A percentile compares a stretch with the other conserved stretches of the same genome.
These are phyloP conservation scores for Kalmanozyma brasiliensis DNA, from an alignment of 1,284 basidiomycete genomes.

Conservation along the genomic window DNA sequence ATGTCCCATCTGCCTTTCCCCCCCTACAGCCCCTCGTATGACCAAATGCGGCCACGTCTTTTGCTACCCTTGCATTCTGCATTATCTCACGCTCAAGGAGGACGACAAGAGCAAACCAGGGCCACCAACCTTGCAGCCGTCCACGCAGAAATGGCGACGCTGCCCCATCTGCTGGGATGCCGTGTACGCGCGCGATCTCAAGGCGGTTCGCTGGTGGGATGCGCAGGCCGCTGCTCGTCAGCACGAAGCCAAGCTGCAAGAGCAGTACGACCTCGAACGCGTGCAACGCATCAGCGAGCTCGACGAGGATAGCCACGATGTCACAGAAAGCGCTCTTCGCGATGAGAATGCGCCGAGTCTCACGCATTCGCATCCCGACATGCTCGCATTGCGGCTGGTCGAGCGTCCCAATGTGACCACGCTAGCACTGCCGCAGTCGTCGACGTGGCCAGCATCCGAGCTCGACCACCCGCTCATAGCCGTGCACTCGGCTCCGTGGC, in stretches of 20 bases:
- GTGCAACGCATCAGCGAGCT: constrained; percentile 21
- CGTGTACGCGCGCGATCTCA: constrained; percentile 88
- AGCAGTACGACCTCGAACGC: constrained; percentile 29
- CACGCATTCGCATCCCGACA: constrained; percentile 64
- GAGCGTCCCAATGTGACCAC: constrained; percentile 93
- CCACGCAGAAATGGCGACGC: constrained; percentile 56
- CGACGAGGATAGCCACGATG: constrained; percentile 16
- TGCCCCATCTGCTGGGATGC: constrained; percentile 98
- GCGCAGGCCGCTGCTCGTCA: constrained; percentile 51
- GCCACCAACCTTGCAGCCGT: constrained; percentile 14
- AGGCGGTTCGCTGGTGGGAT: constrained; percentile 78
- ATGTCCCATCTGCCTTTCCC: constrained; percentile 93
- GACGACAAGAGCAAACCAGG: constrained; percentile 20
- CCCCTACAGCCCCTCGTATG: constrained; percentile 92
- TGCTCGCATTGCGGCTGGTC: constrained; percentile 84
- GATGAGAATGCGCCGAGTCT: constrained; percentile 15
- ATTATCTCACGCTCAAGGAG: constrained; percentile 75
- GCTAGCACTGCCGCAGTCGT: constrained; percentile 89
- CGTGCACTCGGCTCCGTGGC: constrained; percentile 89
- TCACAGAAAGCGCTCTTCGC: constrained; percentile 7
- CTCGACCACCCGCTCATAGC: constrained; percentile 74
- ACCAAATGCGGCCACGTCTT: constrained; percentile 93
- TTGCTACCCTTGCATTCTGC: constrained; percentile 70
- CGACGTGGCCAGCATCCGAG: constrained; percentile 79
- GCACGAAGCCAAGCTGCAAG: constrained; percentile 37